Evolutionary conservation across 2,329 filamentous ascomycete species (phyloP).

Genomic region (Akanthomyces dipterigenus): DNA sequence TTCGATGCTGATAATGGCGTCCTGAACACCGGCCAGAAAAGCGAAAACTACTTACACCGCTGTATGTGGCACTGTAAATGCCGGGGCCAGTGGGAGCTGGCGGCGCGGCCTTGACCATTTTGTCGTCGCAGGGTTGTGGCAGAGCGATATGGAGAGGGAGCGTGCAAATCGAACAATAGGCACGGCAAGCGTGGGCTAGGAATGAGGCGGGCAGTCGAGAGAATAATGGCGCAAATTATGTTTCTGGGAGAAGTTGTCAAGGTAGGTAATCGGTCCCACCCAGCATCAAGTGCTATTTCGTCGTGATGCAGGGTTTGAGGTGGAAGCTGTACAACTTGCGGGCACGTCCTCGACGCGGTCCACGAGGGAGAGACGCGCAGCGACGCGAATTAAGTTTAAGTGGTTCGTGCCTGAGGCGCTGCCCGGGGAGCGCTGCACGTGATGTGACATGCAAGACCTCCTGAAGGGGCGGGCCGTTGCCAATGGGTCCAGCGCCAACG

Average conservation of each 20-base stretch:
- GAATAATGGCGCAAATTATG: background rate
- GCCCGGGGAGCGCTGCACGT: slow-evolving; percentile 21
- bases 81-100: slow-evolving; percentile 32
- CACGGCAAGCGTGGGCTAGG: background rate
- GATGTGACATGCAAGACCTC: slow-evolving; percentile 21
- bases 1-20: background rate
- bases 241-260: background rate
- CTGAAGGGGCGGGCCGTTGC: slow-evolving; percentile 16
- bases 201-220: background rate
- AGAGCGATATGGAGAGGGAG: background rate
- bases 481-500: slow-evolving; percentile 18
- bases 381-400: slow-evolving; percentile 33
- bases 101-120: slow-evolving; percentile 41
- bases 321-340: slow-evolving; percentile 22
- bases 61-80: slow-evolving; percentile 64
- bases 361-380: slow-evolving; percentile 28
- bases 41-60: slow-evolving; percentile 48
- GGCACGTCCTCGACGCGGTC: slow-evolving; percentile 32
- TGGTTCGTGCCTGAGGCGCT: slow-evolving; percentile 28
- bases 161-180: background rate
- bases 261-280: background rate
- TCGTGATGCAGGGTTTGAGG: slow-evolving; percentile 17
- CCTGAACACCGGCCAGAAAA: slow-evolving; percentile 1
- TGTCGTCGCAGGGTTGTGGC: slow-evolving; percentile 16
- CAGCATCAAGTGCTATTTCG: background rate